A percentile compares a stretch with the other conserved stretches of the same genome.
phyloP scores from a whole-genome alignment of 1,284 basidiomycete species.

The Peniophora sp. region DNA sequence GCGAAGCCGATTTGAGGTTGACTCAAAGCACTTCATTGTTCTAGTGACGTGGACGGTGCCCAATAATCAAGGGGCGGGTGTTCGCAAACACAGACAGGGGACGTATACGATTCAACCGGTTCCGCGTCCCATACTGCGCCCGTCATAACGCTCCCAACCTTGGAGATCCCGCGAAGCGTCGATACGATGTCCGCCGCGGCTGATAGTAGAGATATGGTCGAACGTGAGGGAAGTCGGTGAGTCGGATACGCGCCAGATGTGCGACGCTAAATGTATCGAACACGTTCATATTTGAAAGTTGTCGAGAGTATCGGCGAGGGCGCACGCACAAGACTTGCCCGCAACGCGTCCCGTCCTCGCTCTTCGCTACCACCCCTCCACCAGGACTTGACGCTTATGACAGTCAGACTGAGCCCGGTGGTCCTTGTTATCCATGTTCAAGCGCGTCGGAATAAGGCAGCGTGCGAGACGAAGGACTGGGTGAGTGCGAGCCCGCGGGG shows the following conservation, averaged over 20 bases:
- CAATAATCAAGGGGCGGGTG: too few species aligned
- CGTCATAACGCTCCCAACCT: conserved; percentile 67
- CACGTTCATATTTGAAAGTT: background rate
- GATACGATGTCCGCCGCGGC: conserved; percentile 52
- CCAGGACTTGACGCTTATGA: conserved; percentile 47
- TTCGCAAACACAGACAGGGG: too few species aligned
- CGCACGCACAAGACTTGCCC: conserved; percentile 60
- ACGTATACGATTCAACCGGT: too few species aligned
- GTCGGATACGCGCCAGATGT: conserved; percentile 51
- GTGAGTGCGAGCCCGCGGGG: conserved; percentile 3
- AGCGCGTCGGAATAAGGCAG: conserved; percentile 34
- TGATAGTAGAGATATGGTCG: conserved; percentile 46
- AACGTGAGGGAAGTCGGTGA: conserved; percentile 22
- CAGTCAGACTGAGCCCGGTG: conserved; percentile 45
- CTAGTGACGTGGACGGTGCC: too few species aligned
- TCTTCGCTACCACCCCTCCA: conserved; percentile 58
- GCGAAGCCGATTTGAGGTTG: too few species aligned
- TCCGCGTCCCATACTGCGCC: conserved; percentile 86
- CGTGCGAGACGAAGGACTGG: conserved; percentile 15
- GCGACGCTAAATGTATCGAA: conserved; percentile 38
- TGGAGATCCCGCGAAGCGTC: conserved; percentile 63
- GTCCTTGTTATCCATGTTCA: conserved; percentile 36
- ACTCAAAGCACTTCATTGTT: too few species aligned
- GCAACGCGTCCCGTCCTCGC: conserved; percentile 59
- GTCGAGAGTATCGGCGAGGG: conserved; percentile 2